Conservation (phyloP, 768 basidiomycete genomes). For the Suillus subalutaceus region DNA sequence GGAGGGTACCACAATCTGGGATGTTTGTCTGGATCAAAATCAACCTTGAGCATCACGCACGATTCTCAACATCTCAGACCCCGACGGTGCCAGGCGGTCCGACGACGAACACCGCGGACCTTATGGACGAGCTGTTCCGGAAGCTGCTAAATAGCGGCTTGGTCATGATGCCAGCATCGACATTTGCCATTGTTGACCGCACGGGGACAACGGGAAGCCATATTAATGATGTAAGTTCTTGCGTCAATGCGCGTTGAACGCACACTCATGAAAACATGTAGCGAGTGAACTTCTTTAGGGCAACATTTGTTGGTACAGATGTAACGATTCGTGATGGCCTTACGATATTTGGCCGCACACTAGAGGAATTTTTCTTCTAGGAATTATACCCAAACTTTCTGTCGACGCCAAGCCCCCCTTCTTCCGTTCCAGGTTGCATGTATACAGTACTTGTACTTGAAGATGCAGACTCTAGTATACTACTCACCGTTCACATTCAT, state of each 20-base stretch:
- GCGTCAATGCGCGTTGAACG: constrained; percentile 6
- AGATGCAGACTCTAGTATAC: background rate
- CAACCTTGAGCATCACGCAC: constrained; percentile 44
- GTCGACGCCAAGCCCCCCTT: background rate
- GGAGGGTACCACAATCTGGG: constrained; percentile 41
- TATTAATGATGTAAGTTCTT: constrained; percentile 46
- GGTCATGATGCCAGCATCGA: constrained; percentile 51
- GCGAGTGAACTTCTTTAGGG: constrained; percentile 47
- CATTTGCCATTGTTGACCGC: constrained; percentile 43
- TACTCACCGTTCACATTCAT: background rate
- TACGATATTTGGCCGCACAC: constrained; percentile 39
- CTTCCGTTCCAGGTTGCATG: background rate
- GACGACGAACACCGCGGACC: constrained; percentile 43
- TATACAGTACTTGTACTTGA: background rate
- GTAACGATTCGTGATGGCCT: constrained; percentile 48
- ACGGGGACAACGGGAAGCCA: constrained; percentile 28
- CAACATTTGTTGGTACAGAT: constrained; percentile 54
- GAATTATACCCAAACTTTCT: background rate
- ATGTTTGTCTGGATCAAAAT: constrained; percentile 62
- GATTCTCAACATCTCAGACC: constrained; percentile 33
- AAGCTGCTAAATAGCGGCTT: constrained; percentile 43
- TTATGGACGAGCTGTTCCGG: constrained; percentile 53
- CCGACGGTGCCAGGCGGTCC: constrained; percentile 22
- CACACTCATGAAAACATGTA: constrained; percentile 16
- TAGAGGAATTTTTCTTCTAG: constrained; percentile 42